Evolutionary conservation across 78 protist genomes (phyloP).

Genomic region (Mantamonas sphyraenae): DNA sequence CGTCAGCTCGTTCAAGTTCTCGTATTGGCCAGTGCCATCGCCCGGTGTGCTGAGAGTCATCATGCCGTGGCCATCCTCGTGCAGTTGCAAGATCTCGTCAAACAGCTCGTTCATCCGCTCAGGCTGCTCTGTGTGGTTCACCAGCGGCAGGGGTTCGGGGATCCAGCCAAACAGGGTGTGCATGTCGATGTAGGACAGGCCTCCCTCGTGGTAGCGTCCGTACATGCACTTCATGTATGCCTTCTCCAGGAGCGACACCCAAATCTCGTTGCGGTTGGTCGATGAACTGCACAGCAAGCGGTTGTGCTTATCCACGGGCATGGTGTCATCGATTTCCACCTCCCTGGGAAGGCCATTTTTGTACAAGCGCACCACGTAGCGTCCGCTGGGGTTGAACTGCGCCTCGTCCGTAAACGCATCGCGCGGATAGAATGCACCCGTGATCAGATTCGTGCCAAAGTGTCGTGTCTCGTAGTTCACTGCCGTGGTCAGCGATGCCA

Average conservation of each 20-base stretch:
- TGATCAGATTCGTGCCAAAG: background rate
- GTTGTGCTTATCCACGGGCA: background rate
- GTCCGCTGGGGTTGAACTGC: slow-evolving; percentile 18
- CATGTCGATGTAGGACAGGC: slow-evolving; percentile 13
- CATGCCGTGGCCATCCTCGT: background rate
- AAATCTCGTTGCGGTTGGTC: slow-evolving; percentile 11
- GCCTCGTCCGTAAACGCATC: slow-evolving; percentile 21
- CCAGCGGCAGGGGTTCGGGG: slow-evolving; percentile 15
- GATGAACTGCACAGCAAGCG: slow-evolving; percentile 10
- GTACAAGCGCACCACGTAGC: slow-evolving; percentile 19
- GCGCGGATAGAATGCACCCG: slow-evolving; percentile 22
- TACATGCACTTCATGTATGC: slow-evolving; percentile 29
- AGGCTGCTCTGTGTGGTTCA: background rate
- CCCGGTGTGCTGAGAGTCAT: no score
- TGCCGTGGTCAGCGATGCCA: slow-evolving; percentile 26
- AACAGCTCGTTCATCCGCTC: slow-evolving; percentile 2
- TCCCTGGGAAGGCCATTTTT: slow-evolving; percentile 30
- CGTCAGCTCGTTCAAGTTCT: slow-evolving; percentile 19
- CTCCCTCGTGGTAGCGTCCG: background rate
- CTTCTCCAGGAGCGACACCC: slow-evolving; percentile 42
- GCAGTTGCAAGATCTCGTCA: background rate
- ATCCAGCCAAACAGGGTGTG: slow-evolving; percentile 37
- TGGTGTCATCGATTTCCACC: slow-evolving; percentile 25
- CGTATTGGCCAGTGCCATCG: background rate
- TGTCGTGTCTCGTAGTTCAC: slow-evolving; percentile 28